A percentile compares a stretch with the other conserved stretches of the same genome.
phyloP scores from a whole-genome alignment of 164 flowering plant species.

The Tetracentron sinense region DNA sequence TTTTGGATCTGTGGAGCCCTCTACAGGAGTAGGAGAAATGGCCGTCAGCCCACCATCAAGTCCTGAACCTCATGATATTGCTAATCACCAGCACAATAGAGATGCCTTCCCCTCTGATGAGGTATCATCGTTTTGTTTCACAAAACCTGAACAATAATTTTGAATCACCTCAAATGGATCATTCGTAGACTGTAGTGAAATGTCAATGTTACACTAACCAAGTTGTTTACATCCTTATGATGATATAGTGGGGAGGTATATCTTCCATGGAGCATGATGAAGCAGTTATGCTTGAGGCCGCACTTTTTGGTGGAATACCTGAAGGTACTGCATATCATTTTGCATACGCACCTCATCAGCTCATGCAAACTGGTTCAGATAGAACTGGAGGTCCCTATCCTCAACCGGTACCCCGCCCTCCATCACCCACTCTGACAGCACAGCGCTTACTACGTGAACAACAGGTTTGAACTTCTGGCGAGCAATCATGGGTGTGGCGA shows the following conservation, averaged over 20 bases:
- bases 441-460: slow-evolving; percentile 87
- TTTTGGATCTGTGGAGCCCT: slow-evolving; percentile 36
- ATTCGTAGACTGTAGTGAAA: neutral
- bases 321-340: slow-evolving; percentile 55
- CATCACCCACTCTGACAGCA: slow-evolving; percentile 83
- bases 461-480: slow-evolving; percentile 48
- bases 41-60: slow-evolving; percentile 49
- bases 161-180: neutral
- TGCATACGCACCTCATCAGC: slow-evolving; percentile 54
- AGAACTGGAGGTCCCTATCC: slow-evolving; percentile 28
- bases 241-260: slow-evolving; percentile 90
- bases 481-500: neutral
- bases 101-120: slow-evolving; percentile 59
- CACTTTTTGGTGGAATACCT: slow-evolving; percentile 92
- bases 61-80: slow-evolving; percentile 28
- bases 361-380: slow-evolving; percentile 30
- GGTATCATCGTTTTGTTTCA: slow-evolving; percentile 26
- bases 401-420: slow-evolving; percentile 60
- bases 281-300: slow-evolving; percentile 99
- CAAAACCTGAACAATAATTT: neutral
- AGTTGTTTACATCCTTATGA: slow-evolving; percentile 1
- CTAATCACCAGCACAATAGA: slow-evolving; percentile 29
- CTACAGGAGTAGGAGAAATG: slow-evolving; percentile 31
- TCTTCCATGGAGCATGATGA: slow-evolving; percentile 96
- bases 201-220: neutral